Evolutionary conservation across 2,329 filamentous ascomycete species (phyloP).

Genomic region (Xylaria sp.): DNA sequence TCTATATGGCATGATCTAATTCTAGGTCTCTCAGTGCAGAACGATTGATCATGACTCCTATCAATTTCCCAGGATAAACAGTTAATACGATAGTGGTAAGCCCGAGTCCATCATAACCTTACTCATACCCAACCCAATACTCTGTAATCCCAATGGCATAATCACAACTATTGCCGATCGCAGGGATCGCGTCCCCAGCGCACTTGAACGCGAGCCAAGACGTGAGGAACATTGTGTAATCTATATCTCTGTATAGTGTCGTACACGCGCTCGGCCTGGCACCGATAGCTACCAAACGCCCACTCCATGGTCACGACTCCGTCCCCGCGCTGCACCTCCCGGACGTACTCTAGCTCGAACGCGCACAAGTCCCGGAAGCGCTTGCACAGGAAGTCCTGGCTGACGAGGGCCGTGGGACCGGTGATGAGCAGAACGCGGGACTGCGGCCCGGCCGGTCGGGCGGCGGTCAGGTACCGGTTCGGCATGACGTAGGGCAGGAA

Average conservation of each 20-base stretch:
- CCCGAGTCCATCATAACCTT: neutral
- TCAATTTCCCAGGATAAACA: neutral
- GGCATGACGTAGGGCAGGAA: conserved; percentile 5
- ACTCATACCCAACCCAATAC: too few species aligned
- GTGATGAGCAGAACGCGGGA: conserved; percentile 26
- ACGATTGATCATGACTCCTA: neutral
- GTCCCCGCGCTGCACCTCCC: too few species aligned
- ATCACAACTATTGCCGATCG: neutral
- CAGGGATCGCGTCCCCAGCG: conserved; percentile 23
- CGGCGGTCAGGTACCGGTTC: conserved; percentile 10
- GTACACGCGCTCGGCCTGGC: conserved; percentile 24
- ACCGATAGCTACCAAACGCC: conserved; percentile 27
- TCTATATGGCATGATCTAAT: too few species aligned
- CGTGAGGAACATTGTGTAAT: too few species aligned
- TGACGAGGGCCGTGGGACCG: neutral
- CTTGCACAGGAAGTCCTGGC: neutral
- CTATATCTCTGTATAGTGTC: neutral
- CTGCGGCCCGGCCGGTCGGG: neutral
- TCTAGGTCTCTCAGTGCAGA: too few species aligned
- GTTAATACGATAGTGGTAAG: neutral
- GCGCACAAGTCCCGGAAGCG: conserved; percentile 10
- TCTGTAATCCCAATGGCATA: neutral
- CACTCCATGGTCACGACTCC: conserved; percentile 10
- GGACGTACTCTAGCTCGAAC: conserved; percentile 25
- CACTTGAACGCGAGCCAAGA: conserved; percentile 6